Conservation (phyloP, 2,329 filamentous ascomycete species). For the Tolypocladium amazonense region DNA sequence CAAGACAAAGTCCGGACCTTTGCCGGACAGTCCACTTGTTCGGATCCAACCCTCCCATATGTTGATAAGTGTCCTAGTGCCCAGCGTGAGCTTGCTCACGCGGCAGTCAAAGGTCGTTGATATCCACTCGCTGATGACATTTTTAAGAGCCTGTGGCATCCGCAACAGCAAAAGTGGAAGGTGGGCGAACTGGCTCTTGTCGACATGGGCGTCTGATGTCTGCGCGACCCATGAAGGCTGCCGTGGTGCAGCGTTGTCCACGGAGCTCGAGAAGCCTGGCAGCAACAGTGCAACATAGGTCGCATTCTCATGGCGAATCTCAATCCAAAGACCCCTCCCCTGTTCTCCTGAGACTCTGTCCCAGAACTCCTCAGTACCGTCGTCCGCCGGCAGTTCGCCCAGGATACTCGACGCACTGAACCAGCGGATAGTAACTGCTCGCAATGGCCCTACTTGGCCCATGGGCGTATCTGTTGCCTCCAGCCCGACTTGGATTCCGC, state of each 20-base stretch:
- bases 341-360: constrained; percentile 11
- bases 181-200: constrained; percentile 26
- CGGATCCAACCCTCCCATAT: constrained; percentile 42
- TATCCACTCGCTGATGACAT: constrained; percentile 39
- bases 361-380: constrained; percentile 7
- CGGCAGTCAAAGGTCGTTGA: constrained; percentile 45
- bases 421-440: constrained; percentile 37
- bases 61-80: constrained; percentile 37
- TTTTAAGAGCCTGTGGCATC: constrained; percentile 43
- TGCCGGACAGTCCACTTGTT: constrained; percentile 21
- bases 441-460: constrained; percentile 30
- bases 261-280: constrained; percentile 20
- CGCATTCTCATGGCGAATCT: constrained; percentile 42
- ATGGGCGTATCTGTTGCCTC: constrained; percentile 28
- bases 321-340: constrained; percentile 29
- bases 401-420: constrained; percentile 22
- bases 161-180: constrained; percentile 43
- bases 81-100: constrained; percentile 36
- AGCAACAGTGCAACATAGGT: constrained; percentile 40
- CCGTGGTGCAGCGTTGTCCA: constrained; percentile 3
- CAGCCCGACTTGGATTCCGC: constrained; percentile 44
- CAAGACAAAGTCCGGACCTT: constrained; percentile 34
- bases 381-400: constrained; percentile 14
- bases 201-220: constrained; percentile 1
- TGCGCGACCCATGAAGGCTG: constrained; percentile 10